Percentiles rank a stretch among this genome's conserved stretches.
These are phyloP conservation scores for Cordyceps cicadae DNA, from an alignment of 2,329 filamentous ascomycete species.

Conservation along the genomic window DNA sequence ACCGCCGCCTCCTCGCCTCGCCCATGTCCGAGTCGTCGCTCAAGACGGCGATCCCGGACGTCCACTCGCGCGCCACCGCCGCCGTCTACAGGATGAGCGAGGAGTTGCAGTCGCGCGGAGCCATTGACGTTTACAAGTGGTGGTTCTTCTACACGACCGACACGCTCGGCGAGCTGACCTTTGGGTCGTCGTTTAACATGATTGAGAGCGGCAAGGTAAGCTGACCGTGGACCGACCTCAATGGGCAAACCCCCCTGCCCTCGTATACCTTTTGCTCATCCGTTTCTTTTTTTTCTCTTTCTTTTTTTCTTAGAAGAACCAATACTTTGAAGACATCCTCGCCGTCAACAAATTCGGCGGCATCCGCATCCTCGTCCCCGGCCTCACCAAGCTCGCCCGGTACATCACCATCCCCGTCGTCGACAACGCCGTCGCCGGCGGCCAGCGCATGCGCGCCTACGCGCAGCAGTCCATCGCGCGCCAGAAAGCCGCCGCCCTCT, in stretches of 20 bases:
- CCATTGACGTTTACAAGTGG: constrained; percentile 44
- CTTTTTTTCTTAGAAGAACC: background rate
- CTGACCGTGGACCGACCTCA: background rate
- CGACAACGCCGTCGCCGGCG: constrained; percentile 9
- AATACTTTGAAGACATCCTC: constrained; percentile 9
- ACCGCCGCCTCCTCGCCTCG: constrained; percentile 34
- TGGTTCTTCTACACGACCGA: constrained; percentile 46
- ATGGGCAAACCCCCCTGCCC: background rate
- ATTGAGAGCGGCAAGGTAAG: constrained; percentile 41
- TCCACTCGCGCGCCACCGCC: constrained; percentile 29
- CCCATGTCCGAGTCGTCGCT: constrained; percentile 31
- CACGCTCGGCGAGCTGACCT: constrained; percentile 43
- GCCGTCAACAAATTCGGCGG: constrained; percentile 16
- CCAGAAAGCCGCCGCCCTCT: constrained; percentile 19
- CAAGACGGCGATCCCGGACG: constrained; percentile 21
- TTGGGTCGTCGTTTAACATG: constrained; percentile 47
- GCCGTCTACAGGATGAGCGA: constrained; percentile 35
- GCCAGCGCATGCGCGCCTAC: constrained; percentile 17
- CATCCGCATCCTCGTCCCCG: constrained; percentile 22
- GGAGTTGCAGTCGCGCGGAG: constrained; percentile 31
- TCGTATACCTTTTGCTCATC: background rate
- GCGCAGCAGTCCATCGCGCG: constrained; percentile 22
- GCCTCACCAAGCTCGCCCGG: constrained; percentile 18
- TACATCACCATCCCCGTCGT: constrained; percentile 20
- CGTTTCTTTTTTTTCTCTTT: background rate